phyloP scores from a whole-genome alignment of 495 filamentous ascomycete species.

The Staphylotrichum longicolle region DNA sequence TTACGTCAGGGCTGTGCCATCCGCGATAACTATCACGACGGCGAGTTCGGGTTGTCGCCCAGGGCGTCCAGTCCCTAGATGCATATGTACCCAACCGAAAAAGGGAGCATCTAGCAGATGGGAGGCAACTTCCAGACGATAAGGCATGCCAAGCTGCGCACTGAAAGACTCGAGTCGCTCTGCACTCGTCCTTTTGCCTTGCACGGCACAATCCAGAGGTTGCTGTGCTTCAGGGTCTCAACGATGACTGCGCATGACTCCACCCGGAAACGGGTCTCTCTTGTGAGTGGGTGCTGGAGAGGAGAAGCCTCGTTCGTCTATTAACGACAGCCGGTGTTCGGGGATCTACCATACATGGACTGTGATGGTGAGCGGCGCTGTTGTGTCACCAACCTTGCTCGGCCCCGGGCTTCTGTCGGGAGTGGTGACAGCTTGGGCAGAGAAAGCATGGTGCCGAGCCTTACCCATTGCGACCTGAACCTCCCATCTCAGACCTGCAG shows the following conservation, averaged over 20 bases:
- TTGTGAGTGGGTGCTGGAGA: too few relatives aligned
- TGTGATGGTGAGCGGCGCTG: slow-evolving; percentile 16
- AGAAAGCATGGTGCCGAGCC: not conserved
- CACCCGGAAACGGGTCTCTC: too few relatives aligned
- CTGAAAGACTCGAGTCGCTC: too few relatives aligned
- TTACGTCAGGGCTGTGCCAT: not conserved
- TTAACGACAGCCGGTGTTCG: too few relatives aligned
- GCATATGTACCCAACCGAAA: slow-evolving; percentile 9
- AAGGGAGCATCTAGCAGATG: not conserved
- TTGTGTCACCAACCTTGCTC: slow-evolving; percentile 13
- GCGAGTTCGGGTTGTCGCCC: not conserved
- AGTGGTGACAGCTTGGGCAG: slow-evolving; percentile 14
- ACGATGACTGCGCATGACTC: too few relatives aligned
- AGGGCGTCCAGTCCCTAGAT: not conserved
- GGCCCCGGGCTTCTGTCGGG: not conserved
- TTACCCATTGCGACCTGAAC: slow-evolving; percentile 15
- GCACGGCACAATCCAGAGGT: too few relatives aligned
- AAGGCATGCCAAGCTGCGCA: too few relatives aligned
- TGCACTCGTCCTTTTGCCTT: too few relatives aligned
- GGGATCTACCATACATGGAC: not conserved
- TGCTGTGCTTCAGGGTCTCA: too few relatives aligned
- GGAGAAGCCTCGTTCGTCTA: too few relatives aligned
- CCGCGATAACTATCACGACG: not conserved
- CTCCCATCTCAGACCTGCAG: slow-evolving; percentile 5
- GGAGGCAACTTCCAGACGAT: too few relatives aligned